These are phyloP conservation scores for Debaryomyces coudertii DNA, from an alignment of 1,139 yeast genomes.

Conservation along the genomic window DNA sequence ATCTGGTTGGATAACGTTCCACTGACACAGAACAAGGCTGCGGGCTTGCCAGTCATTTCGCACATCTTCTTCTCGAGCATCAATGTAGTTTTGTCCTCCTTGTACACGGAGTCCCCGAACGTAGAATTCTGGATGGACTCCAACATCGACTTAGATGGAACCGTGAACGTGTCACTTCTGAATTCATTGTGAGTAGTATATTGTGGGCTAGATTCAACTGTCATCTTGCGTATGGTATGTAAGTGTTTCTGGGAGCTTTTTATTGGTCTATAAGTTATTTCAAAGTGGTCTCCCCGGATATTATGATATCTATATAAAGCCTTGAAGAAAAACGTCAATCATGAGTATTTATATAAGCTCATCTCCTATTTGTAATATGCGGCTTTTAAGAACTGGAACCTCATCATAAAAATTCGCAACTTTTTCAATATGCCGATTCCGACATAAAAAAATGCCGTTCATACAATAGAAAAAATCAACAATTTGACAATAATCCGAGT, in stretches of 20 bases:
- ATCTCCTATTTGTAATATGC: conserved; percentile 3
- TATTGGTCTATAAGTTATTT: neutral
- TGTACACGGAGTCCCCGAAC: conserved; percentile 86
- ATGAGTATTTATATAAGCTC: conserved; percentile 1
- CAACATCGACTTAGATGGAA: conserved; percentile 79
- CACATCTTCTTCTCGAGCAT: conserved; percentile 69
- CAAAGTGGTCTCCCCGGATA: neutral
- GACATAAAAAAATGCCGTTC: conserved; percentile 8
- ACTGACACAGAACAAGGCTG: conserved; percentile 82
- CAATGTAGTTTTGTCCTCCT: conserved; percentile 75
- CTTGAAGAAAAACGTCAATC: neutral
- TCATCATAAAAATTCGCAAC: conserved; percentile 10
- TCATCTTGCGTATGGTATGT: conserved; percentile 20
- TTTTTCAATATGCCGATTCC: conserved; percentile 4
- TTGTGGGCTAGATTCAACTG: conserved; percentile 22
- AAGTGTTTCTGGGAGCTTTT: neutral
- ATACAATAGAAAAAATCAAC: neutral
- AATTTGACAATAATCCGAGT: neutral
- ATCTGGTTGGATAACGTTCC: conserved; percentile 93
- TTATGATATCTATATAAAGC: neutral
- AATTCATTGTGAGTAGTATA: conserved; percentile 56
- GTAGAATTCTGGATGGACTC: conserved; percentile 47
- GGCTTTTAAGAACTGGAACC: conserved; percentile 2
- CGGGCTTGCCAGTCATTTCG: conserved; percentile 75
- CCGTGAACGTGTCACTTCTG: conserved; percentile 91